phyloP scores from a whole-genome alignment of 225 moss, liverwort and hornwort genomes.

The Anthoceros angustus region DNA sequence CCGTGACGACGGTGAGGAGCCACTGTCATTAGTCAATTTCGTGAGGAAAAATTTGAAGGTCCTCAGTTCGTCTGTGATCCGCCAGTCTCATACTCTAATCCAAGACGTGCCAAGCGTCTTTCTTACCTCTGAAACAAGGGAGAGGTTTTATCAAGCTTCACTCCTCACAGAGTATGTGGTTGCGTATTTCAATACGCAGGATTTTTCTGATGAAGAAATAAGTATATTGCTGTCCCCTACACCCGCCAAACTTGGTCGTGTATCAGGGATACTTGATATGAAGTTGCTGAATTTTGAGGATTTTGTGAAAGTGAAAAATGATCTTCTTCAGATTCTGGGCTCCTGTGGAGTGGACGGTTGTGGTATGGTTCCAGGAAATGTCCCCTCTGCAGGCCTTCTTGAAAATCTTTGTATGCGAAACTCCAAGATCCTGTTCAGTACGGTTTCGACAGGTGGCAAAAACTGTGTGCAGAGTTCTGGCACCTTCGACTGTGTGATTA shows the following conservation, averaged over 20 bases:
- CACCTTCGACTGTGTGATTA: conserved; percentile 15
- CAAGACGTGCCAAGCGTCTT: conserved; percentile 11
- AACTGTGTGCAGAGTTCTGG: not conserved
- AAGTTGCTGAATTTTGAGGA: not conserved
- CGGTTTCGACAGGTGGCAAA: conserved; percentile 12
- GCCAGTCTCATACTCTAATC: conserved; percentile 9
- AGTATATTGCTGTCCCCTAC: not conserved
- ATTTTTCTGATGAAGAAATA: conserved; percentile 1
- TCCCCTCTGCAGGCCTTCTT: not conserved
- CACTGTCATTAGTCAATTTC: conserved; percentile 9
- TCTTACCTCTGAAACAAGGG: conserved; percentile 1
- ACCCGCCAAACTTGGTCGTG: not conserved
- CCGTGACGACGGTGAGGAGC: not conserved
- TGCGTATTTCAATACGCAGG: not conserved
- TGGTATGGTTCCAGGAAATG: conserved; percentile 19
- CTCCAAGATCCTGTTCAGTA: conserved; percentile 14
- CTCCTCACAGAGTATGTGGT: not conserved
- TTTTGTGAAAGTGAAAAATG: not conserved
- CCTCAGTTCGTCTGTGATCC: not conserved
- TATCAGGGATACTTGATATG: too few species aligned
- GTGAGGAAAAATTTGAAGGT: not conserved
- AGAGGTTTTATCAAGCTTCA: conserved; percentile 2
- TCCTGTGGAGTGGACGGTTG: too few species aligned
- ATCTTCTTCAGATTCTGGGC: conserved; percentile 7
- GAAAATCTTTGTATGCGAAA: too few species aligned